A percentile compares a stretch with the other conserved stretches of the same genome.
These are phyloP conservation scores for Cudoniella acicularis DNA, from an alignment of 495 filamentous ascomycete genomes.

Conservation along the genomic window DNA sequence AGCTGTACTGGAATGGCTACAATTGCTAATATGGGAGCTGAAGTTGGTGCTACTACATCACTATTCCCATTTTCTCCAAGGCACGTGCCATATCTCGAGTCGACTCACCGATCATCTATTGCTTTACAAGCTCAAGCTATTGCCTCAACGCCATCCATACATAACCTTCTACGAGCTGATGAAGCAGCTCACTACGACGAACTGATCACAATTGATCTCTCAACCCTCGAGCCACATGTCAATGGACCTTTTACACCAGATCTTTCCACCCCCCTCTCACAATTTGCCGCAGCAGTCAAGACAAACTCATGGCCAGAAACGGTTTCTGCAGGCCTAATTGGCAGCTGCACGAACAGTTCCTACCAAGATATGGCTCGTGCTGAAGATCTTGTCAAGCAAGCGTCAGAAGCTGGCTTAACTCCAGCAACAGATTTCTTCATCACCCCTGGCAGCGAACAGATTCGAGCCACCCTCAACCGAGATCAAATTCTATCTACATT, in stretches of 20 bases:
- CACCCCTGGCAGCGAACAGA: constrained; percentile 94
- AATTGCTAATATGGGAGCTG: constrained; percentile 79
- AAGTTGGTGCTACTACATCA: constrained; percentile 95
- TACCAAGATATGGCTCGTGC: constrained; percentile 97
- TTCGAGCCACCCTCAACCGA: constrained; percentile 85
- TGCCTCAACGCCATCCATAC: constrained; percentile 38
- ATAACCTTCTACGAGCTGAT: constrained; percentile 70
- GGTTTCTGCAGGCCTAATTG: constrained; percentile 89
- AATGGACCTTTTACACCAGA: constrained; percentile 98
- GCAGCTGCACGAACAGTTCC: constrained; percentile 97
- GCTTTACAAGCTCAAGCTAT: constrained; percentile 57
- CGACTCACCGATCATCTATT: constrained; percentile 75
- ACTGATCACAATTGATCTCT: constrained; percentile 87
- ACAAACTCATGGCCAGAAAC: constrained; percentile 86
- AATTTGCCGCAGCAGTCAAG: constrained; percentile 78
- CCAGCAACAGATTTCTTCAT: constrained; percentile 91
- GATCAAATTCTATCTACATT: constrained; percentile 84
- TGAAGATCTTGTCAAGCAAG: constrained; percentile 88
- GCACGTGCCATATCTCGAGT: constrained; percentile 73
- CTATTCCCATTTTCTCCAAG: constrained; percentile 71
- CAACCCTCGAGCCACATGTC: constrained; percentile 88
- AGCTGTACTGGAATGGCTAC: constrained; percentile 94
- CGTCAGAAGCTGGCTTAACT: constrained; percentile 77
- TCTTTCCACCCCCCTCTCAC: constrained; percentile 83
- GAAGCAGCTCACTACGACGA: constrained; percentile 82